Conservation (phyloP, 1,284 basidiomycete species). For the Ustilago trichophora region DNA sequence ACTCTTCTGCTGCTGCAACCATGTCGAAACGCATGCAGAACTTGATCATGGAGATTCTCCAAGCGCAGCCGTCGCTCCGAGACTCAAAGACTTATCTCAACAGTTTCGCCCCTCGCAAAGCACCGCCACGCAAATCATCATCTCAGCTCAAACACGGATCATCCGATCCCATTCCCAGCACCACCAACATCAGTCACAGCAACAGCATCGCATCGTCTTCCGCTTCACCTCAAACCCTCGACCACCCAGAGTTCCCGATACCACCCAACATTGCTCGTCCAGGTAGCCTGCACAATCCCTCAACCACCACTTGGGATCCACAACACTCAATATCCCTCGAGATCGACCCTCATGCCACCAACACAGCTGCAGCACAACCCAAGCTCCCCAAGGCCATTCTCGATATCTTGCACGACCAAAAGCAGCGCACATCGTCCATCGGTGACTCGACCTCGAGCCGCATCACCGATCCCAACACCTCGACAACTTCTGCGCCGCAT, state of each 20-base stretch:
- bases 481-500: slow-evolving; percentile 40
- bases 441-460: slow-evolving; percentile 53
- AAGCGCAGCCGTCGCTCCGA: slow-evolving; percentile 88
- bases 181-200: slow-evolving; percentile 10
- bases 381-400: slow-evolving; percentile 35
- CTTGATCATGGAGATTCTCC: slow-evolving; percentile 93
- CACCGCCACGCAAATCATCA: slow-evolving; percentile 17
- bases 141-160: slow-evolving; percentile 6
- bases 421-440: slow-evolving; percentile 50
- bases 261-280: slow-evolving; percentile 37
- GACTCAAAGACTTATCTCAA: slow-evolving; percentile 90
- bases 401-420: slow-evolving; percentile 31
- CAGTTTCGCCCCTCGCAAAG: slow-evolving; percentile 73
- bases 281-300: slow-evolving; percentile 40
- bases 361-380: not conserved
- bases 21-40: slow-evolving; percentile 74
- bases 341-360: slow-evolving; percentile 14
- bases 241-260: slow-evolving; percentile 39
- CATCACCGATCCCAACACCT: slow-evolving; percentile 42
- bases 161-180: slow-evolving; percentile 9
- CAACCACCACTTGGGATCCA: slow-evolving; percentile 42
- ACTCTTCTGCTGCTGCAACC: not conserved
- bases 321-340: slow-evolving; percentile 27
- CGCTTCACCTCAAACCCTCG: slow-evolving; percentile 2
- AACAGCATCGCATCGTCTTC: slow-evolving; percentile 8